Evolutionary conservation across 208 protist genomes (phyloP).

Genomic region (Leishmania arabica): DNA sequence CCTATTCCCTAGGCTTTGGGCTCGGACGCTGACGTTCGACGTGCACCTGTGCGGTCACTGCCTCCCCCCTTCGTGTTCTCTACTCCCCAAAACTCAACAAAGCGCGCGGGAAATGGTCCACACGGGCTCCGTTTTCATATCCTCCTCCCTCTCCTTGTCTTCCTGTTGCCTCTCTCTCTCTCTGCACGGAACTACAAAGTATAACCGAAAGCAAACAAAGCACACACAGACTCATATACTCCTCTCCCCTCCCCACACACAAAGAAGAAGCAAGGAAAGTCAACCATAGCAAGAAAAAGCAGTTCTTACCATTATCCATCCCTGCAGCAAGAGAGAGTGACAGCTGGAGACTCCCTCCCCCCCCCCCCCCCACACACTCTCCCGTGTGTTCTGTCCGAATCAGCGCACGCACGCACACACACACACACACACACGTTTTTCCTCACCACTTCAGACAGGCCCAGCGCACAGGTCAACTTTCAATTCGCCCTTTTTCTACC

Average conservation of each 20-base stretch:
- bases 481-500: not conserved
- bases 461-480: not conserved
- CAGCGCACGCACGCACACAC: not conserved
- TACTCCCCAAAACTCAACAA: not conserved
- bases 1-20: not conserved
- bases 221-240: not conserved
- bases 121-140: not conserved
- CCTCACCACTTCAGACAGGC: not conserved
- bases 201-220: not conserved
- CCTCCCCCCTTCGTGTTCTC: not conserved
- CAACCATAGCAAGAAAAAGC: not conserved
- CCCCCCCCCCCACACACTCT: too few species aligned
- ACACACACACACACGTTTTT: not conserved
- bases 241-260: not conserved
- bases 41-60: not conserved
- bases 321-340: not conserved
- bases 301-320: not conserved
- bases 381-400: not conserved
- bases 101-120: not conserved
- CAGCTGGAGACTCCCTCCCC: not conserved
- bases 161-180: not conserved
- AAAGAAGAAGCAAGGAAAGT: not conserved
- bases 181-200: not conserved
- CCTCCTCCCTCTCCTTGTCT: not conserved
- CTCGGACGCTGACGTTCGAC: not conserved